Base-by-base conservation (phyloP, 306 rosid genomes). In the Trifolium fragiferum region DNA sequence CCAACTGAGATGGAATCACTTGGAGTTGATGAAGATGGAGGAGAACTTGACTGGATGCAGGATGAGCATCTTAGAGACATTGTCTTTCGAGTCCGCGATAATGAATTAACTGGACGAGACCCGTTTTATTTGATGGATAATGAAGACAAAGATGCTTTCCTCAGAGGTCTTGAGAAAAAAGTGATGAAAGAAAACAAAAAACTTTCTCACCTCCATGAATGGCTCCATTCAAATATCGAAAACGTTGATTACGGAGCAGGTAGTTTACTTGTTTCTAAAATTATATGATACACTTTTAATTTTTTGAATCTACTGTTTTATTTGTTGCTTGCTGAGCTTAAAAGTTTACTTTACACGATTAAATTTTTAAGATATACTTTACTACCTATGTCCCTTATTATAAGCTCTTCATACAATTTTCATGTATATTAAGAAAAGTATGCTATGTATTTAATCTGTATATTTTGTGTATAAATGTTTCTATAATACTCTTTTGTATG, bases 231-330 rank as follows among this genome's bases (percentile, higher is more conserved):
- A 38, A 91, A 88, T 82, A 90, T 94, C 50, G 98, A 94, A 83
- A 94, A 94, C 78, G 86, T 94, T 44, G 93, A 90, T 72, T 91
- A 91, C 27, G 98, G 98, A 60, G 84, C 89, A 90, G 98, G 98
- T 94, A 91, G 16, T 62, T 53, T 68, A 9, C 69, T 51, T 62
- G 49, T 74, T 85, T 82, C 78, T 50, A 46, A 69, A 79, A 30
- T 37, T 10, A 38, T 51, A 51, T 38, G 25, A 40, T 72, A 32
- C 74, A 16, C 37, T 81, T 66, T 78, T 44, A 37, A 71, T 78
- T 82, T 78, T 32, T 19, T 43, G 21, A 27, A 25, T 38, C 57
- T 14, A 8, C 10, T 43, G n/a, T 8, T 20, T 6, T 40, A 8
- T 61, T 6, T 50, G 40, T 59, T 27, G 20, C n/a, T 21, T 58